Conservation (phyloP, 306 rosid genomes). For the Sicyos baderoa region DNA sequence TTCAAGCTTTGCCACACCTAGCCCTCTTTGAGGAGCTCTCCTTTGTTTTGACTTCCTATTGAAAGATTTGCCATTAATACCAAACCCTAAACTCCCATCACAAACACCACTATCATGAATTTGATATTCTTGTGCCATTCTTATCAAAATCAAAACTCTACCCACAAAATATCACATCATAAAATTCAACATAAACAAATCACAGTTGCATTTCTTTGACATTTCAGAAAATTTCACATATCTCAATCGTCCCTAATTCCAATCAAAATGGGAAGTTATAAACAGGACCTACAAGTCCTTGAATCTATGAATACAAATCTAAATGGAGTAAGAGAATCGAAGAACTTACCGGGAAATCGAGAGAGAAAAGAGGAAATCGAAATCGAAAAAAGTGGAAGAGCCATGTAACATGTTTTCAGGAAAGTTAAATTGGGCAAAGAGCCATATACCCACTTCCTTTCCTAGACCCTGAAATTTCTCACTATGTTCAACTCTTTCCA, state of each 20-base stretch:
- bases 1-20: slow-evolving; percentile 89
- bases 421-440: slow-evolving; percentile 26
- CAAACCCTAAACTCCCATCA: slow-evolving; percentile 17
- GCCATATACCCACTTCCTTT: slow-evolving; percentile 33
- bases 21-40: slow-evolving; percentile 83
- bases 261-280: not conserved
- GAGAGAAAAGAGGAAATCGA: slow-evolving; percentile 12
- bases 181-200: slow-evolving; percentile 23
- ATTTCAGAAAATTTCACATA: not conserved
- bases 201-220: not conserved
- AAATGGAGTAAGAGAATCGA: not conserved
- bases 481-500: slow-evolving; percentile 21
- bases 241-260: not conserved
- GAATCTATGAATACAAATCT: not conserved
- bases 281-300: not conserved
- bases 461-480: slow-evolving; percentile 22
- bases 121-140: slow-evolving; percentile 52
- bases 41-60: slow-evolving; percentile 47
- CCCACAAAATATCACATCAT: slow-evolving; percentile 15
- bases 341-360: not conserved
- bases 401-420: not conserved
- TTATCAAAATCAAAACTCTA: slow-evolving; percentile 27
- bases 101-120: slow-evolving; percentile 26
- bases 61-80: slow-evolving; percentile 35
- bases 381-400: not conserved